Base-by-base conservation (phyloP, 371 early-diverging fungal genomes). In the Mortierella sp. region DNA sequence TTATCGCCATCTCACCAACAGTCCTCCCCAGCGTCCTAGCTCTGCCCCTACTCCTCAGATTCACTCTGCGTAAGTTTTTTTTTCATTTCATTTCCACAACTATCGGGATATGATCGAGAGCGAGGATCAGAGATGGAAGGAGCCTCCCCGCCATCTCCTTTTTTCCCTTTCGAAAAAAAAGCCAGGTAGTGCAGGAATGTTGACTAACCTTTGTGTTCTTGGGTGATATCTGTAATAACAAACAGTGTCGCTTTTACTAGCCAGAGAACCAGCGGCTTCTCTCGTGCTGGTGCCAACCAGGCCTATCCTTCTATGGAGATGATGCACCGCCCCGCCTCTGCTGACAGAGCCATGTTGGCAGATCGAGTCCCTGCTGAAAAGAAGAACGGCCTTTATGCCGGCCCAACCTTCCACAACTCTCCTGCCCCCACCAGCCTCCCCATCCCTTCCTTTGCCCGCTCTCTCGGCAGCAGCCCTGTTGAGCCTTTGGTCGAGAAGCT, bases 401-500 rank as follows among this genome's bases (percentile, higher is more conserved):
- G 95, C 48, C 94, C 95, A 16, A 92, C 91, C 44, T 95, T 95
- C 77, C 94, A 93, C 74, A 95, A 94, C 87, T 91, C 95, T 24
- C 95, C 95, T 66, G 92, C 93, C 24, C 92, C 95, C 2, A 88
- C 89, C 69, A 88, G 90, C 40, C 85, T 95, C 50, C 95, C 95
- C 40, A 89, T 95, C 74, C 95, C 95, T 66, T 88, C 92, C 47
- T 93, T 94, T 71, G 77, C 73, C 9, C 74, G 72, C 44, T 76
- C 70, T 9, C 40, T 73, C 26, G 70, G 61, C 7, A 69, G 44
- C 64, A 80, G 76, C 43, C 77, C 78, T 26, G 44, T 72, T 11
- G 80, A 77, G 45, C 68, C 74, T 16, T 9, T 71, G 31, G 67
- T 69, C 6, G 77, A 76, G 52, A 68, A 66, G 61, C 75, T 71